Evolutionary conservation across 768 basidiomycete genomes (phyloP).

Genomic region (Glaciozyma antarctica): DNA sequence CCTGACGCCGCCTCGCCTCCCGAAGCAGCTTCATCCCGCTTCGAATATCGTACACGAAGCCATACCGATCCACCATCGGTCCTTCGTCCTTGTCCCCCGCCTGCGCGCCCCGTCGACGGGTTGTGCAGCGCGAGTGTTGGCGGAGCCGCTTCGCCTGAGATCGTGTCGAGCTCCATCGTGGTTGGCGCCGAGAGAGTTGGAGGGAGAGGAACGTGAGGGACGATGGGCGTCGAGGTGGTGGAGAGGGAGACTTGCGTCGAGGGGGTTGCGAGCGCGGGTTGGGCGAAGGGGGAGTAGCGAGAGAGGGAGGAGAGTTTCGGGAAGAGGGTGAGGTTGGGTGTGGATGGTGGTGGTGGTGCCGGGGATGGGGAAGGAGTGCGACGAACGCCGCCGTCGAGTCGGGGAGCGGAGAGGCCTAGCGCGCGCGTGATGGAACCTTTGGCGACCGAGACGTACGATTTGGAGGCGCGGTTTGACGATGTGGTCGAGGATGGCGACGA

Average conservation of each 20-base stretch:
- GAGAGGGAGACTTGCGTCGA: conserved; percentile 19
- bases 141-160: conserved; percentile 17
- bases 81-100: conserved; percentile 19
- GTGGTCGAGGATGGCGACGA: not conserved
- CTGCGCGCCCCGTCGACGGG: conserved; percentile 34
- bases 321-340: conserved; percentile 8
- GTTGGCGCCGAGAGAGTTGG: not conserved
- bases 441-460: conserved; percentile 20
- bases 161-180: conserved; percentile 22
- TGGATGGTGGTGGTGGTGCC: not conserved
- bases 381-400: not conserved
- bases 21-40: conserved; percentile 70
- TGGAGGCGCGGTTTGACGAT: not conserved
- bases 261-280: conserved; percentile 5
- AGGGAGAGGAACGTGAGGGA: not conserved
- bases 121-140: conserved; percentile 31
- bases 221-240: not conserved
- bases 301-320: conserved; percentile 10
- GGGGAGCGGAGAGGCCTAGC: conserved; percentile 16
- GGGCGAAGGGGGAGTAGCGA: conserved; percentile 20
- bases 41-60: conserved; percentile 79
- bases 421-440: conserved; percentile 27
- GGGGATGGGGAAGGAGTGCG: not conserved
- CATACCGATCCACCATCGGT: conserved; percentile 61
- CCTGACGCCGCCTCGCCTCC: conserved; percentile 22